Evolutionary conservation across 2,329 filamentous ascomycete genomes (phyloP).

Genomic region (Penicillium thymicola): DNA sequence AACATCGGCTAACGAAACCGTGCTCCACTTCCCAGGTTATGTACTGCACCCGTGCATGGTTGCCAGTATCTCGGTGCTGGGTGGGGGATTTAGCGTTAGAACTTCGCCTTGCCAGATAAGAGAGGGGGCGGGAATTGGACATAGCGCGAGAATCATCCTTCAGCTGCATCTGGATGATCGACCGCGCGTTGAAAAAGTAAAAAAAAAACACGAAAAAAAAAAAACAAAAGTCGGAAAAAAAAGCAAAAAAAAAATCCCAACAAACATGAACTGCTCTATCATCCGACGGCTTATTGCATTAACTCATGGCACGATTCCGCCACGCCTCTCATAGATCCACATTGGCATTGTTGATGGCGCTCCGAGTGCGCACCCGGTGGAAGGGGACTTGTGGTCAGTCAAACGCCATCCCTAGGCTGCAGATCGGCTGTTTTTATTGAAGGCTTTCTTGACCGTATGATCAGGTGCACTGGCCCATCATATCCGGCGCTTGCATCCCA

Average conservation of each 20-base stretch:
- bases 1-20: conserved; percentile 5
- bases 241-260: conserved; percentile 3
- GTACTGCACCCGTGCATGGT: conserved; percentile 1
- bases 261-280: not conserved
- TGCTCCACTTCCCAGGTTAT: conserved; percentile 1
- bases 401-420: conserved; percentile 7
- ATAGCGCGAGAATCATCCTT: not conserved
- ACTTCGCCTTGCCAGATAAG: not conserved
- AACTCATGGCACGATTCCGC: conserved; percentile 3
- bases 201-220: conserved; percentile 7
- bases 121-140: not conserved
- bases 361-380: not conserved
- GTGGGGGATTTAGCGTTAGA: not conserved
- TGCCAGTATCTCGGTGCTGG: not conserved
- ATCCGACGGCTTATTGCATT: conserved; percentile 1
- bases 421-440: conserved; percentile 7
- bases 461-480: conserved; percentile 6
- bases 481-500: conserved; percentile 1
- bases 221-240: conserved; percentile 3
- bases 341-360: not conserved
- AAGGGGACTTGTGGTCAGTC: not conserved
- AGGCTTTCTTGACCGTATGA: not conserved
- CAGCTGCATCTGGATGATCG: conserved; percentile 17
- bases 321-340: not conserved
- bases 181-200: conserved; percentile 1